Conservation (phyloP, 345 rosid species). For the Eucalyptus marginata region DNA sequence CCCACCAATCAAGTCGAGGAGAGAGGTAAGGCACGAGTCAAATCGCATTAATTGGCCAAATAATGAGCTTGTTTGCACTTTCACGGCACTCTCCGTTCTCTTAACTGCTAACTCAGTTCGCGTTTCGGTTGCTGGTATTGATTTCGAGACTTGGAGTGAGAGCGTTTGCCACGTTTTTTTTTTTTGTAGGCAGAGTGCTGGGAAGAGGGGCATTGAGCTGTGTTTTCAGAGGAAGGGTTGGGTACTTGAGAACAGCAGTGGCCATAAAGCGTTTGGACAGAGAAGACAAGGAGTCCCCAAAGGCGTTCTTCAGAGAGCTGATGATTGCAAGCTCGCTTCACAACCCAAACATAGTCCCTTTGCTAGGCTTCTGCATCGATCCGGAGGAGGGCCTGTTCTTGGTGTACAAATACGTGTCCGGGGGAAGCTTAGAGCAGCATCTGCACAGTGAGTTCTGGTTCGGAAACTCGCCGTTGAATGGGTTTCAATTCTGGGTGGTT, state of each 20-base stretch:
- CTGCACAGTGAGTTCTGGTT: slow-evolving; percentile 47
- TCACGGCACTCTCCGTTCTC: not conserved
- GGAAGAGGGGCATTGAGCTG: slow-evolving; percentile 95
- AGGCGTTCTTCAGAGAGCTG: slow-evolving; percentile 89
- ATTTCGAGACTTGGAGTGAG: not conserved
- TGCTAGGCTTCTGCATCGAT: slow-evolving; percentile 85
- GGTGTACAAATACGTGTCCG: slow-evolving; percentile 84
- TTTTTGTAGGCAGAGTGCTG: slow-evolving; percentile 62
- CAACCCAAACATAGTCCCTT: slow-evolving; percentile 60
- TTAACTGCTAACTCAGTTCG: not conserved
- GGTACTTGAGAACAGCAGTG: slow-evolving; percentile 53
- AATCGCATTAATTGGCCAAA: not conserved
- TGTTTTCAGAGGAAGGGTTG: slow-evolving; percentile 82
- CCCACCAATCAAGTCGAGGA: not conserved
- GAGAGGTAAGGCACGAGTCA: not conserved
- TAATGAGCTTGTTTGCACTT: not conserved
- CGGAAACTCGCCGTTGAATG: not conserved
- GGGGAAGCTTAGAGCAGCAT: slow-evolving; percentile 84
- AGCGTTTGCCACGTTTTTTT: not conserved
- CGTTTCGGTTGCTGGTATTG: not conserved
- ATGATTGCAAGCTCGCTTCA: slow-evolving; percentile 94
- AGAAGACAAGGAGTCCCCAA: slow-evolving; percentile 79
- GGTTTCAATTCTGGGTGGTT: not conserved
- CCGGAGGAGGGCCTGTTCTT: slow-evolving; percentile 82
- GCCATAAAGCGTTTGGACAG: slow-evolving; percentile 81